Base-by-base conservation (phyloP, 2,329 filamentous ascomycete genomes). In the Penicillium sp. region DNA sequence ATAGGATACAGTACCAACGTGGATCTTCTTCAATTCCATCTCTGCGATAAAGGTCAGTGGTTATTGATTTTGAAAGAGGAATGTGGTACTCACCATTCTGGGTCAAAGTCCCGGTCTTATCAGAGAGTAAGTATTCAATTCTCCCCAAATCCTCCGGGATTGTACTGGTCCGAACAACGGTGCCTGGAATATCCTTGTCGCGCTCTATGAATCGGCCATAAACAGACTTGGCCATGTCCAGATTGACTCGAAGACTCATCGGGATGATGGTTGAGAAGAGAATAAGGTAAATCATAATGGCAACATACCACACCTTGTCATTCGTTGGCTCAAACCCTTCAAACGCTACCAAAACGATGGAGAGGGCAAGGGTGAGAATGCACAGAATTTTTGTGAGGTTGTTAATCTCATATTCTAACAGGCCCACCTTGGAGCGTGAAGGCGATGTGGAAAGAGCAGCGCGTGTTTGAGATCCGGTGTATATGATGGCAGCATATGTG, bases 231-330 rank as follows among this genome's bases (percentile, higher is more conserved):
- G 93, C 95, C 84, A 99, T 88, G 69, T 99, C 94, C 18, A 99
- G 81, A 70, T 99, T 99, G 64, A 99, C 94, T 49, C 94, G 89
- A 63, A 99, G 80, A 75, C 92, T 96, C 73, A 99, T 97, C 1
- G 94, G 94, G 25, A 99, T 95, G 67, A 99, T 99, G 0, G 93
- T 97, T n/a, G 93, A 97, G 79, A 99, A 99, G 1, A 99, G 81
- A 57, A 99, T 95, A 60, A 99, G 78, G 71, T 97, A 99, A n/a
- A 93, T 88, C 86, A 96, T 94, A 67, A 97, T 96, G 61, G 95
- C 93, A 63, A 97, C 86, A 73, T 97, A 99, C 94, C 94, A 99
- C 54, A 73, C 64, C 61, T 80, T 79, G 56, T 79, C 72, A 52
- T 77, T 79, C 6, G 71, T 77, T 33, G 74, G 74, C 57, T 87